phyloP scores from a whole-genome alignment of 129 eudicot species.

The Dittrichia graveolens region DNA sequence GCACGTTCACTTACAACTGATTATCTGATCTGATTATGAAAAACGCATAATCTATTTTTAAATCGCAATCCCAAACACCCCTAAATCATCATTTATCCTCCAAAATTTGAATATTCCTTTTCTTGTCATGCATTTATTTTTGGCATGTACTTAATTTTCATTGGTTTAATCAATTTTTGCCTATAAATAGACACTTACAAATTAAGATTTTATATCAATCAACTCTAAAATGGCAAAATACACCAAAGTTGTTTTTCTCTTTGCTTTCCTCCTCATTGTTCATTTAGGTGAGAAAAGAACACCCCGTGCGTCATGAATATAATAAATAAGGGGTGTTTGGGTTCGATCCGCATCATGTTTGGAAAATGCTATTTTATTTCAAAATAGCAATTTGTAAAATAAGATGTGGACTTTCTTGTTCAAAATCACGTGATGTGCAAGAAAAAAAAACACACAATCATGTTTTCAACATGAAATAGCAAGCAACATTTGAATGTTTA shows the following conservation, averaged over 20 bases:
- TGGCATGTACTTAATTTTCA: neutral
- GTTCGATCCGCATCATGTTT: neutral
- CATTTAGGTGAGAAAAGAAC: conserved; percentile 7
- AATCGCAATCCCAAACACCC: too few relatives aligned
- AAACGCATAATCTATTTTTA: too few relatives aligned
- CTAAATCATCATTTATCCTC: too few relatives aligned
- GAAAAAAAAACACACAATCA: too few relatives aligned
- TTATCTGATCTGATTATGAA: too few relatives aligned
- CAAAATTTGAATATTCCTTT: neutral
- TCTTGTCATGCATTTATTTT: neutral
- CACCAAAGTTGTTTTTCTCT: conserved; percentile 7
- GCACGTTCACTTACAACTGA: too few relatives aligned
- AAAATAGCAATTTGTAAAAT: neutral
- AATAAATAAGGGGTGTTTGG: too few relatives aligned
- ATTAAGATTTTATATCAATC: neutral
- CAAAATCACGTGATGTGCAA: neutral
- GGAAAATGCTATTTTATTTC: neutral
- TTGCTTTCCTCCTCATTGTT: conserved; percentile 12
- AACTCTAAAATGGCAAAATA: conserved; percentile 17
- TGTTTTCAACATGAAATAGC: too few relatives aligned
- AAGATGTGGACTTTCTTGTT: neutral
- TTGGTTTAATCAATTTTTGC: conserved; percentile 1
- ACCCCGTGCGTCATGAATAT: too few relatives aligned
- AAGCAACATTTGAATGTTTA: too few relatives aligned
- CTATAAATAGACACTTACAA: conserved; percentile 16